These are phyloP conservation scores for Aspergillus viridinutans DNA, from an alignment of 2,329 filamentous ascomycete species.

Conservation along the genomic window DNA sequence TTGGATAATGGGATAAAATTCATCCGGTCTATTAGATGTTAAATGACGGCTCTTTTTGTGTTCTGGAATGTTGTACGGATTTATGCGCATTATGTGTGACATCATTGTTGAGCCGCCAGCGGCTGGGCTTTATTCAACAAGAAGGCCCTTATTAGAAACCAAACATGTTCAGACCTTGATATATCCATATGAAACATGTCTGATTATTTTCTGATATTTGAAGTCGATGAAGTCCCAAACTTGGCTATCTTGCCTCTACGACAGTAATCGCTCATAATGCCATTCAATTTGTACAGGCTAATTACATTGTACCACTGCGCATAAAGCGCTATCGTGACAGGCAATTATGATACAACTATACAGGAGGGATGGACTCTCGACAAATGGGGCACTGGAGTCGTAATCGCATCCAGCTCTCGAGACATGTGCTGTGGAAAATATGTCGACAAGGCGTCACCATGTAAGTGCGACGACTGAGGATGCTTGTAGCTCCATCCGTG, in stretches of 20 bases:
- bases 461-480: constrained; percentile 76
- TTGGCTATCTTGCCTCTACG: background rate
- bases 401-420: constrained; percentile 96
- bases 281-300: background rate
- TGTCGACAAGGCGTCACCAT: constrained; percentile 98
- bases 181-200: background rate
- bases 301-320: background rate
- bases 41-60: constrained; percentile 5
- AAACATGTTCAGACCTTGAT: background rate
- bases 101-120: constrained; percentile 13
- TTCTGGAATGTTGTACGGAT: constrained; percentile 5
- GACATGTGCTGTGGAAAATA: constrained; percentile 86
- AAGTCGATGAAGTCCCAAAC: background rate
- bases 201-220: background rate
- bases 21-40: constrained; percentile 1
- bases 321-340: background rate
- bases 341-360: constrained; percentile 47
- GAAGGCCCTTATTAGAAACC: constrained; percentile 5
- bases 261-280: background rate
- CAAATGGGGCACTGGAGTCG: constrained; percentile 93
- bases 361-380: constrained; percentile 77
- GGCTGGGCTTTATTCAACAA: constrained; percentile 22
- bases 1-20: background rate
- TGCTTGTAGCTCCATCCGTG: constrained; percentile 50
- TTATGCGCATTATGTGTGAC: constrained; percentile 5